Evolutionary conservation across 1,284 basidiomycete species (phyloP).

Genomic region (Melampsora larici-populina): DNA sequence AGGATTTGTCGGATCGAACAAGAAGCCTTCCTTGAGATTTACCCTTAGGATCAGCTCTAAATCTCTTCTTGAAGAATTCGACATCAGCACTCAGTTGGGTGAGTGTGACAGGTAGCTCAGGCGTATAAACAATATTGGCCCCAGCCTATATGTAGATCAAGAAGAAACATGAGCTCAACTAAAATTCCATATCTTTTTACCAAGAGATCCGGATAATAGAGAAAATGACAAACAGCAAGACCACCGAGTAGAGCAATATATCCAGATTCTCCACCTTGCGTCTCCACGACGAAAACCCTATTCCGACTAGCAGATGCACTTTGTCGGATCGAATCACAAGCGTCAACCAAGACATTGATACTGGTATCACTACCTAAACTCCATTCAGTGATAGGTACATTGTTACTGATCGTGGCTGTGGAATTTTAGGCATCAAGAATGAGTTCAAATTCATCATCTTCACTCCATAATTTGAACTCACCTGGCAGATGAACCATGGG

Average conservation of each 20-base stretch:
- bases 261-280: conserved; percentile 93
- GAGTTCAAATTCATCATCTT: background rate
- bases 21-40: conserved; percentile 88
- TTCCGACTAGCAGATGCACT: conserved; percentile 91
- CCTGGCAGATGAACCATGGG: conserved; percentile 83
- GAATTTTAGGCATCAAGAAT: no score
- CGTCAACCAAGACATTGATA: conserved; percentile 93
- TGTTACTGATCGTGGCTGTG: conserved; percentile 88
- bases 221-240: conserved; percentile 67
- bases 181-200: background rate
- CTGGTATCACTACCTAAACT: conserved; percentile 92
- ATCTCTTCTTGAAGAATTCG: conserved; percentile 81
- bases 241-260: conserved; percentile 94
- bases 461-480: background rate
- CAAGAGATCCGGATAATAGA: background rate
- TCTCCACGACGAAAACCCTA: conserved; percentile 95
- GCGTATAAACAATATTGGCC: conserved; percentile 88
- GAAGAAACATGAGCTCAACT: conserved; percentile 34
- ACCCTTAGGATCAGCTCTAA: conserved; percentile 78
- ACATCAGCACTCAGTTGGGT: conserved; percentile 79
- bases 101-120: conserved; percentile 81
- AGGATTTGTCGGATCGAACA: conserved; percentile 80
- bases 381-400: conserved; percentile 94
- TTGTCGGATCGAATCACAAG: conserved; percentile 97
- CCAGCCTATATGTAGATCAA: conserved; percentile 66